These are phyloP conservation scores for Venturiaceae sp. DNA, from an alignment of 2,329 filamentous ascomycete genomes.

Conservation along the genomic window DNA sequence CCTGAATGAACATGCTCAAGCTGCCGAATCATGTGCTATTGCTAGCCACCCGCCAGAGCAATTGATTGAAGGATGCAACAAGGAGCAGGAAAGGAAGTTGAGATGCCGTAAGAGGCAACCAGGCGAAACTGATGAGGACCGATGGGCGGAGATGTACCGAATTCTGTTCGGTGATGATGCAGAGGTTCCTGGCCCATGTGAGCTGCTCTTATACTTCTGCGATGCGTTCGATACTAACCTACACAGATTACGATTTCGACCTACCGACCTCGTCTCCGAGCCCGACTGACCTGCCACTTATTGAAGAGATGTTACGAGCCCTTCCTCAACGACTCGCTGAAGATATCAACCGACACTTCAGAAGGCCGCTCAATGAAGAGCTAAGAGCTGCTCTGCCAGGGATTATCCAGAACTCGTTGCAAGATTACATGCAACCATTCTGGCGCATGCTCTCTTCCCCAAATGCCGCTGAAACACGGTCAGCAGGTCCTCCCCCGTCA, in stretches of 20 bases:
- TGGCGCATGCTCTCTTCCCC: slow-evolving; percentile 4
- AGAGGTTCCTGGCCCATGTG: slow-evolving; percentile 5
- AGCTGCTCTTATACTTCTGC: not conserved
- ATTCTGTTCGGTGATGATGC: slow-evolving; percentile 5
- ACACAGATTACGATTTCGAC: slow-evolving; percentile 5
- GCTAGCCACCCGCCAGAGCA: not conserved
- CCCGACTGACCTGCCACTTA: slow-evolving; percentile 2
- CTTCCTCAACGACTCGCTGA: slow-evolving; percentile 3
- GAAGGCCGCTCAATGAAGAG: slow-evolving; percentile 4
- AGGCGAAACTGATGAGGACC: slow-evolving; percentile 7
- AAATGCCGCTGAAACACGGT: not conserved
- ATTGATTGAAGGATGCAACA: slow-evolving; percentile 4
- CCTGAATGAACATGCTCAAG: slow-evolving; percentile 1
- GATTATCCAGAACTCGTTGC: slow-evolving; percentile 4
- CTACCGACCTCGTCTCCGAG: slow-evolving; percentile 4
- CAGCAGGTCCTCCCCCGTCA: slow-evolving; percentile 1
- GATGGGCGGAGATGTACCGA: slow-evolving; percentile 7
- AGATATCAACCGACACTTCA: slow-evolving; percentile 1
- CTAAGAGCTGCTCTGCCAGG: slow-evolving; percentile 2
- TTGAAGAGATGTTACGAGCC: slow-evolving; percentile 4
- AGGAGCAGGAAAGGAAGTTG: slow-evolving; percentile 5
- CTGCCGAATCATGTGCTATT: slow-evolving; percentile 1
- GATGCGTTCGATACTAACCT: not conserved
- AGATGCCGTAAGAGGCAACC: slow-evolving; percentile 4
- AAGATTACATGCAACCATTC: slow-evolving; percentile 5